Evolutionary conservation across 305 asterid genomes (phyloP), one percentile per base, ranked within the genome.

Genomic region (Coffea humblotiana): DNA sequence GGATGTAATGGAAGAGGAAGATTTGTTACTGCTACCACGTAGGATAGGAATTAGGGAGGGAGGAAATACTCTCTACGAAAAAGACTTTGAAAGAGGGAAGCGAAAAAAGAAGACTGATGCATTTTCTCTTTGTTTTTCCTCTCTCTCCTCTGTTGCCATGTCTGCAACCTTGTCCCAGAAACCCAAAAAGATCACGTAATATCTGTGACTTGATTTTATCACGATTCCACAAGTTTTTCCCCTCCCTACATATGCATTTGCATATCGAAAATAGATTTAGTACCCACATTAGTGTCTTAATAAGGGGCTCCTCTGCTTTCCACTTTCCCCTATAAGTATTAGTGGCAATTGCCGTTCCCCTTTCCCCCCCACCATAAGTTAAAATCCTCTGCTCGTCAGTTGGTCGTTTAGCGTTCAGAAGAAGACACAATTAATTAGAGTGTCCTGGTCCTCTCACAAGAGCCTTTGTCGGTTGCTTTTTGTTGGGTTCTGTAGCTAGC

Each of bases 161-260:
- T 43, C 86, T 79, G 81, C 71, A 75, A 78, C 52, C 54, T 75
- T 75, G 83, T 78, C 84, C 70, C 87, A 76, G 65, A 76, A 78
- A 78, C 87, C 87, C 58, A 86, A 83, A 85, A 85, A 61, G 87
- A 86, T 86, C 85, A 81, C 82, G 79, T 69, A 83, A 81, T 83
- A 86, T 83, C 84, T 81, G 84, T 83, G 83, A 81, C 71, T 63
- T 65, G 80, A 83, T 86, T 81, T 76, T 80, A 51, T 85, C 72
- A 61, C 65, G 82, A 85, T 80, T 72, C 77, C 84, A 7, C 48
- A 45, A 16, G 54, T 72, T 68, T 74, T 43, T 71, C 60, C 35
- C 27, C 63, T 54, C 71, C 54, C 69, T 49, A 74, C 19, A 71
- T 15, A 19, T 66, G 23, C 61, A 25, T 29, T 8, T 51, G 35